phyloP scores from a whole-genome alignment of 140 eudicot genomes.

The Bidens hawaiensis region DNA sequence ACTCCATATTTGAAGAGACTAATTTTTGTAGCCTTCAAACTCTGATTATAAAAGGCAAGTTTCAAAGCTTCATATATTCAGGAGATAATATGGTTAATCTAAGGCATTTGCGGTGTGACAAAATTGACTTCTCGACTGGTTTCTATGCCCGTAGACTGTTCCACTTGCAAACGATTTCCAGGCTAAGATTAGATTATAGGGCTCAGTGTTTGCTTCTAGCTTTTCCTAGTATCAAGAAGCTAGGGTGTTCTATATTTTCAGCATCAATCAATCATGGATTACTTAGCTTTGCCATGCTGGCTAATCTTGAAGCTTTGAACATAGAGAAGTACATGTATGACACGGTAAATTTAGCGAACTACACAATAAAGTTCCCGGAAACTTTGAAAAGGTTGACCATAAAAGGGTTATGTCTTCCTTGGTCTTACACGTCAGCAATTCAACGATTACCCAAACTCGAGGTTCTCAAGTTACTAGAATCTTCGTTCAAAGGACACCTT shows the following conservation, averaged over 20 bases:
- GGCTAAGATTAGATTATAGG: neutral
- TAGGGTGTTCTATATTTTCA: neutral
- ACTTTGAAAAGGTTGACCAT: neutral
- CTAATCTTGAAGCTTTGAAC: neutral
- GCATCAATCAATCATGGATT: neutral
- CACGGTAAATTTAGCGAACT: too few species aligned
- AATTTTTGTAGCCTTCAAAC: neutral
- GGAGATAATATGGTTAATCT: neutral
- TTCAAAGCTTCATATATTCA: neutral
- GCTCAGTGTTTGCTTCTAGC: neutral
- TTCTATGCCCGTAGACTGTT: neutral
- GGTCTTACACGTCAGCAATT: neutral
- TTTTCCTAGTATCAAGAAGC: neutral
- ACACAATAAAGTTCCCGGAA: neutral
- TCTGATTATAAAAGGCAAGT: neutral
- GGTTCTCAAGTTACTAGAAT: neutral
- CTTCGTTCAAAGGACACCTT: neutral
- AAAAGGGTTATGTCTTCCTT: neutral
- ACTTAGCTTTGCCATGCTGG: neutral
- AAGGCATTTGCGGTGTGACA: neutral
- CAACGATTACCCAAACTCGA: neutral
- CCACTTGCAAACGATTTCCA: neutral
- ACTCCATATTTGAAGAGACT: too few species aligned
- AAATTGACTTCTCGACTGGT: neutral
- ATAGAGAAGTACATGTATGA: neutral